Base-by-base conservation (phyloP, 2,329 filamentous ascomycete species). In the Emergomyces orientalis region DNA sequence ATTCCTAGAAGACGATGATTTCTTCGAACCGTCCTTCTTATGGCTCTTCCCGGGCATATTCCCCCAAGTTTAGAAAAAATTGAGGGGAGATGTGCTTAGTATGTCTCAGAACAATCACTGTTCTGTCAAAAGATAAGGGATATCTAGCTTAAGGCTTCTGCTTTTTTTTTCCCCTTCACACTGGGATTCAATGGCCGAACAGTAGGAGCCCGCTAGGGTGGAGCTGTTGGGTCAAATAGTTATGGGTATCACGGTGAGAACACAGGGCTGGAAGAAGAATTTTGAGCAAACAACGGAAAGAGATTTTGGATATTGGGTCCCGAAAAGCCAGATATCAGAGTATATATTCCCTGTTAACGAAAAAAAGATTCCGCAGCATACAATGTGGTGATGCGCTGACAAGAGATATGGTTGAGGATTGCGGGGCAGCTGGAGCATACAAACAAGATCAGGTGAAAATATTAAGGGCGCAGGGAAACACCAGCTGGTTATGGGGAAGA, bases 1-100 rank as follows among this genome's bases (percentile, higher is more conserved):
- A 51, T 37, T 39, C 54, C 39, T 60, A 6, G 62, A 59, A 14
- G 34, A 41, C 14, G 51, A 61, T 32, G 60, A 60, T 58, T 65
- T 65, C 55, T 63, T 65, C 37, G 64, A 65, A 37, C 41, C 56
- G 37, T 60, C 59, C 14, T 47, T 63, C 60, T 62, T 65, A 57
- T 62, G 54, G 30, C 13, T 47, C 60, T 65, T 61, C 49, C 34
- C 60, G 7, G 59, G 59, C 59, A 60, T 60, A 60, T 60, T 60
- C 45, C 11, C 22, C 32, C 14, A n/a, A 30, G 13, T 43, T 25
- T 30, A 39, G 25, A 27, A 59, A 45, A 7, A 30, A 47, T 19
- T 5, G 32, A 32, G 22, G 11, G 22, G n/a, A 30, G n/a, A 13
- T 22, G 19, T 22, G 27, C 52, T 22, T 19, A 32, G 51, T 56